Conservation (phyloP, 2,329 filamentous ascomycete genomes). For the Catunica adiposa region DNA sequence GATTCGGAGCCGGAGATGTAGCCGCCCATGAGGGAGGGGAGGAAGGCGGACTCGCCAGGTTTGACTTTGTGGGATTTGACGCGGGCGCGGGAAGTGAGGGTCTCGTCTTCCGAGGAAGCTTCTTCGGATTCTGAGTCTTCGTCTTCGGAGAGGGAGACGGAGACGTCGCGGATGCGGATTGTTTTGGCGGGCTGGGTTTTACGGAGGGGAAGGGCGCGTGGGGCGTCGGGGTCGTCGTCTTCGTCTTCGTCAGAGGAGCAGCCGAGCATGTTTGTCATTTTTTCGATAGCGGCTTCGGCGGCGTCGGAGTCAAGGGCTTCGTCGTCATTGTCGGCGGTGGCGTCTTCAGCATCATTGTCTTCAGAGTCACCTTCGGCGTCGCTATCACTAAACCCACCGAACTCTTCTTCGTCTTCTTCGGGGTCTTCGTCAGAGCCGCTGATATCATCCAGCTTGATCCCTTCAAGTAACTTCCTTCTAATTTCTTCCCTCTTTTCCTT, state of each 20-base stretch:
- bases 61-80: constrained; percentile 17
- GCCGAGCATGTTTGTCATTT: constrained; percentile 31
- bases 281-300: constrained; percentile 25
- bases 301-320: constrained; percentile 18
- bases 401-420: constrained; percentile 14
- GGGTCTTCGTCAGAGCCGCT: constrained; percentile 21
- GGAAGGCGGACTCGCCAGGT: constrained; percentile 38
- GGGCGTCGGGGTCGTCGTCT: constrained; percentile 20
- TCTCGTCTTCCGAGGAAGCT: constrained; percentile 12
- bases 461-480: constrained; percentile 8
- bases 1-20: constrained; percentile 65
- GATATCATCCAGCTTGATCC: constrained; percentile 12
- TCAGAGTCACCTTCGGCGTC: constrained; percentile 17
- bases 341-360: constrained; percentile 15
- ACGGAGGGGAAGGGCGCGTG: constrained; percentile 11
- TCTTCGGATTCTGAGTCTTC: not conserved
- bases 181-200: constrained; percentile 12
- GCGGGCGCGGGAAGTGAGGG: constrained; percentile 12
- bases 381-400: constrained; percentile 15
- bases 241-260: constrained; percentile 28
- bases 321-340: constrained; percentile 21
- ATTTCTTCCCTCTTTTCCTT: constrained; percentile 6
- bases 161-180: constrained; percentile 24
- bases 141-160: constrained; percentile 17
- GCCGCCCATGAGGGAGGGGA: constrained; percentile 62